A percentile compares a stretch with the other conserved stretches of the same genome.
phyloP scores from a whole-genome alignment of 1,284 basidiomycete species.

The Malassezia dermatis region DNA sequence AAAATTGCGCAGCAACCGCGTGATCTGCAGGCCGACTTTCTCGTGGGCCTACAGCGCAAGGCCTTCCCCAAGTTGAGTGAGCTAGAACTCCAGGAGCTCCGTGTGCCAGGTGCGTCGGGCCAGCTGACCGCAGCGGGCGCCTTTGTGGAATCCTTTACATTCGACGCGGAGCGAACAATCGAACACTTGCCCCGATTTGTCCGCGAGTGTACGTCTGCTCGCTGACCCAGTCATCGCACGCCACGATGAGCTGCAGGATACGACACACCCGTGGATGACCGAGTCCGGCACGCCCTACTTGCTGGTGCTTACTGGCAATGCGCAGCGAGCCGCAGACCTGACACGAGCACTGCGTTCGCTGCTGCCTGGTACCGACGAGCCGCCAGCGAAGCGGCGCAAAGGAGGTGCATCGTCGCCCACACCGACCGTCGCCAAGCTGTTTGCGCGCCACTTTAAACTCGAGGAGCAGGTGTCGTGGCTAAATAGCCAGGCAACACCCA shows the following conservation, averaged over 20 bases:
- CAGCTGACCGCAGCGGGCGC: not conserved
- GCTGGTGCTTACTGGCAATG: conserved; percentile 37
- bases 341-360: conserved; percentile 25
- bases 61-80: conserved; percentile 31
- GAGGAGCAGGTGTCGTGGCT: conserved; percentile 36
- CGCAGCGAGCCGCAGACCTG: conserved; percentile 36
- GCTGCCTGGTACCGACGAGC: conserved; percentile 13
- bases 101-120: conserved; percentile 14
- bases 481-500: conserved; percentile 23
- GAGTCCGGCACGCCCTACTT: conserved; percentile 19
- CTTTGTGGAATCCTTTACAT: conserved; percentile 7
- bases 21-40: conserved; percentile 37
- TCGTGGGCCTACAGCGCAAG: conserved; percentile 24
- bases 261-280: not conserved
- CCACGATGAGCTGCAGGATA: not conserved
- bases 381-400: conserved; percentile 4
- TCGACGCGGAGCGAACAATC: not conserved
- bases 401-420: not conserved
- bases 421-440: conserved; percentile 33
- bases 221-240: not conserved
- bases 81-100: conserved; percentile 34
- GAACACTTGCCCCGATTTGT: conserved; percentile 9
- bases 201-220: conserved; percentile 1
- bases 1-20: conserved; percentile 18
- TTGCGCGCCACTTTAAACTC: conserved; percentile 43